Conservation (phyloP, 2,329 filamentous ascomycete genomes). For the Xylaria sp. region DNA sequence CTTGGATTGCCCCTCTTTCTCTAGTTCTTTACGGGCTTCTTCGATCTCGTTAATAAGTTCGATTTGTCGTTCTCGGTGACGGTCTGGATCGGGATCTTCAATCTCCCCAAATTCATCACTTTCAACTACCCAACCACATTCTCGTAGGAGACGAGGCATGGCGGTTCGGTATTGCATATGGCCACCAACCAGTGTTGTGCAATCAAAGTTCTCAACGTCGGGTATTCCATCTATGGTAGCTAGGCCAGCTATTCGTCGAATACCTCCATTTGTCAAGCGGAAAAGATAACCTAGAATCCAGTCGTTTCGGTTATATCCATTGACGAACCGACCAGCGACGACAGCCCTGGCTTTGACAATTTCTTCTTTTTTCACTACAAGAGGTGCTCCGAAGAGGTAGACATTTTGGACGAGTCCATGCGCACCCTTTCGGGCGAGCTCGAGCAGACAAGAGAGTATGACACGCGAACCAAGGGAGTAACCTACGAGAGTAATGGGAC, state of each 20-base stretch:
- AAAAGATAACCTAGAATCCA: slow-evolving; percentile 98
- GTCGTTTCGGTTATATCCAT: slow-evolving; percentile 92
- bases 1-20: slow-evolving; percentile 78
- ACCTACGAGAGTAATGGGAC: slow-evolving; percentile 91
- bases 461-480: slow-evolving; percentile 93
- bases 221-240: slow-evolving; percentile 79
- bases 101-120: slow-evolving; percentile 96
- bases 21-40: slow-evolving; percentile 87
- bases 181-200: slow-evolving; percentile 85
- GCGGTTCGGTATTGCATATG: slow-evolving; percentile 97
- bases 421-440: slow-evolving; percentile 85
- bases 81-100: slow-evolving; percentile 95
- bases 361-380: slow-evolving; percentile 92
- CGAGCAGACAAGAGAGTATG: slow-evolving; percentile 90
- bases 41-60: slow-evolving; percentile 98
- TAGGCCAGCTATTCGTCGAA: slow-evolving; percentile 87
- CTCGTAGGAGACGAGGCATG: slow-evolving; percentile 87
- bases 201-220: slow-evolving; percentile 88
- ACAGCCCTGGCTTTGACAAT: slow-evolving; percentile 84
- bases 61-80: slow-evolving; percentile 85
- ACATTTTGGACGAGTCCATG: slow-evolving; percentile 93
- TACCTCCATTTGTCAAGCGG: slow-evolving; percentile 90
- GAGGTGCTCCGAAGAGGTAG: slow-evolving; percentile 90
- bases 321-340: slow-evolving; percentile 91
- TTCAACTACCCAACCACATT: slow-evolving; percentile 91